Evolutionary conservation across 352 stramenopile species (phyloP).

Genomic region (Globisporangium lucens): DNA sequence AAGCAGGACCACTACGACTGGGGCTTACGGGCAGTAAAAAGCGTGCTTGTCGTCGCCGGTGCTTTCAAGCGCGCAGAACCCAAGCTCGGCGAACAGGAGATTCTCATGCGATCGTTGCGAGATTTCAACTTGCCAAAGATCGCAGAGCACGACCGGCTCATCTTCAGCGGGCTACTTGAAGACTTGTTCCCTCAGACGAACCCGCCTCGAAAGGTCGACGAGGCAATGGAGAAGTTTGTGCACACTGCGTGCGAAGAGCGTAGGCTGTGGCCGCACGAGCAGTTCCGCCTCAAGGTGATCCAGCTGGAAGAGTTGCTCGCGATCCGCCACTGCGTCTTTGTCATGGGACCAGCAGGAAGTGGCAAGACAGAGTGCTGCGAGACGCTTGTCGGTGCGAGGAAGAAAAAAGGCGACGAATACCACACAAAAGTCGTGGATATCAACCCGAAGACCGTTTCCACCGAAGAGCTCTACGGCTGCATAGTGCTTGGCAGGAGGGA

Average conservation of each 20-base stretch:
- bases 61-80: slow-evolving; percentile 92
- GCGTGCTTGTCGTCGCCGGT: slow-evolving; percentile 91
- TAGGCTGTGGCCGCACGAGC: slow-evolving; percentile 88
- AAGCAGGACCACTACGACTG: slow-evolving; percentile 97
- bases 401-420: slow-evolving; percentile 63
- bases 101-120: slow-evolving; percentile 93
- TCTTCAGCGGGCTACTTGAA: slow-evolving; percentile 92
- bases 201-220: slow-evolving; percentile 86
- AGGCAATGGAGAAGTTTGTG: slow-evolving; percentile 89
- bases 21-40: slow-evolving; percentile 94
- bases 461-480: slow-evolving; percentile 95
- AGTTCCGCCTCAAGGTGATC: slow-evolving; percentile 94
- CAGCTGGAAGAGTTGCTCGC: slow-evolving; percentile 93
- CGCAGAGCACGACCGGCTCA: slow-evolving; percentile 88
- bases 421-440: slow-evolving; percentile 83
- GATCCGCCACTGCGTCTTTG: slow-evolving; percentile 94
- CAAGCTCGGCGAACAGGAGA: slow-evolving; percentile 89
- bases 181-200: slow-evolving; percentile 93
- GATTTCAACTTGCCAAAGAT: slow-evolving; percentile 98
- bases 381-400: slow-evolving; percentile 83
- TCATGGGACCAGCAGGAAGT: slow-evolving; percentile 92
- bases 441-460: slow-evolving; percentile 96
- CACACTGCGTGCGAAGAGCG: slow-evolving; percentile 88
- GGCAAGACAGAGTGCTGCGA: slow-evolving; percentile 94
- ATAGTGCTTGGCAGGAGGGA: slow-evolving; percentile 93